Percentiles rank a stretch among this genome's conserved stretches.
phyloP scores from a whole-genome alignment of 2,329 filamentous ascomycete species.

The Colletotrichum chrysophilum region DNA sequence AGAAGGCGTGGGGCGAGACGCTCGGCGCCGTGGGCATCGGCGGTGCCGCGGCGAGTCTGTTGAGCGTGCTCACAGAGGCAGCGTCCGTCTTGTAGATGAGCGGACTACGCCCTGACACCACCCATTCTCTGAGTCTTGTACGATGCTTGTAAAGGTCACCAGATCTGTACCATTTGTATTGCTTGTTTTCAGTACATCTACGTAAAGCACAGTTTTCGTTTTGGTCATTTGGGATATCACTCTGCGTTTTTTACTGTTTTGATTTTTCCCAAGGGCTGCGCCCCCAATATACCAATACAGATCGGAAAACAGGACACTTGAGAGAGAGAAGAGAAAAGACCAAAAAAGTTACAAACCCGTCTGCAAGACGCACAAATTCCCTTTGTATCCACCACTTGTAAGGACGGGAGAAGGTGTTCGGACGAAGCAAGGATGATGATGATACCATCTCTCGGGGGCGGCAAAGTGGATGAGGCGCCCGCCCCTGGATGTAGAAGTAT shows the following conservation, averaged over 20 bases:
- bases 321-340: not conserved
- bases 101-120: not conserved
- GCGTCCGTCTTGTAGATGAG: constrained; percentile 38
- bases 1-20: constrained; percentile 57
- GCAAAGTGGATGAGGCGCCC: not conserved
- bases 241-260: not conserved
- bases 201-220: not conserved
- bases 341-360: not conserved
- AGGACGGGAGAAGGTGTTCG: not conserved
- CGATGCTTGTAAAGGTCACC: not conserved
- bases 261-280: not conserved
- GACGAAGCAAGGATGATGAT: not conserved
- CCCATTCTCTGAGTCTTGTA: not conserved
- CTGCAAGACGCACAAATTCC: not conserved
- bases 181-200: not conserved
- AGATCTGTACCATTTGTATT: not conserved
- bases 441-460: not conserved
- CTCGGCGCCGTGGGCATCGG: constrained; percentile 64
- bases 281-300: not conserved
- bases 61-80: constrained; percentile 64
- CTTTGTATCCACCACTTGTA: not conserved
- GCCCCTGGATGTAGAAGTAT: not conserved
- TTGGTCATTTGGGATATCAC: not conserved
- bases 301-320: constrained; percentile 1
- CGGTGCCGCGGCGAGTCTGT: constrained; percentile 62